Evolutionary conservation across 148 eudicot genomes (phyloP).

Genomic region (Chenopodium quinoa): DNA sequence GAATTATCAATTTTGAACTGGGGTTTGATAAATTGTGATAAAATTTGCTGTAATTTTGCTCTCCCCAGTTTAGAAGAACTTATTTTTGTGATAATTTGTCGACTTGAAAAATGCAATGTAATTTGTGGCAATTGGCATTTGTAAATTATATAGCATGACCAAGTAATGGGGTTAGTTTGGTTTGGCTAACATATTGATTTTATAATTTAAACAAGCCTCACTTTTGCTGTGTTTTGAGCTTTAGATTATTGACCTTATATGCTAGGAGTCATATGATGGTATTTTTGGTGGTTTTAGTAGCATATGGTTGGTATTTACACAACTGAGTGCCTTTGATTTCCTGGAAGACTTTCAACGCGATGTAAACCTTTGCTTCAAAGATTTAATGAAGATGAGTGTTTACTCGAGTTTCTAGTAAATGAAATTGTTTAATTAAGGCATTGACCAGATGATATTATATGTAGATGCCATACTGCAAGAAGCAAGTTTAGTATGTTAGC

Average conservation of each 20-base stretch:
- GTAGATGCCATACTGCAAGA: background rate
- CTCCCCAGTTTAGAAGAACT: background rate
- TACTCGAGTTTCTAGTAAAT: background rate
- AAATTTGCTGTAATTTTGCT: background rate
- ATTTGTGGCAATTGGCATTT: background rate
- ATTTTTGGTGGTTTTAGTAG: background rate
- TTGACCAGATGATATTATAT: background rate
- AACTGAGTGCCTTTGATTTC: background rate
- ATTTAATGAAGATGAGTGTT: background rate
- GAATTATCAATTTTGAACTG: constrained; percentile 4
- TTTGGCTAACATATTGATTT: background rate
- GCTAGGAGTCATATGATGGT: background rate
- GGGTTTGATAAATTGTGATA: background rate
- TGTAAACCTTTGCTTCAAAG: background rate
- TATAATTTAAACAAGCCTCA: too few relatives aligned
- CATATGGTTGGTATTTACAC: background rate
- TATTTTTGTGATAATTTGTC: background rate
- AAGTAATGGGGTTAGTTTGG: background rate
- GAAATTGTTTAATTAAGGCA: background rate
- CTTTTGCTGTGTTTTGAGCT: background rate
- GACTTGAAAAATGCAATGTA: background rate
- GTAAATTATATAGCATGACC: background rate
- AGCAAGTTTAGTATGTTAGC: background rate
- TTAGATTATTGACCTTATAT: background rate
- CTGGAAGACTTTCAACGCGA: background rate